phyloP scores from a whole-genome alignment of 1,284 basidiomycete species.

The Laetiporus sulphureus region DNA sequence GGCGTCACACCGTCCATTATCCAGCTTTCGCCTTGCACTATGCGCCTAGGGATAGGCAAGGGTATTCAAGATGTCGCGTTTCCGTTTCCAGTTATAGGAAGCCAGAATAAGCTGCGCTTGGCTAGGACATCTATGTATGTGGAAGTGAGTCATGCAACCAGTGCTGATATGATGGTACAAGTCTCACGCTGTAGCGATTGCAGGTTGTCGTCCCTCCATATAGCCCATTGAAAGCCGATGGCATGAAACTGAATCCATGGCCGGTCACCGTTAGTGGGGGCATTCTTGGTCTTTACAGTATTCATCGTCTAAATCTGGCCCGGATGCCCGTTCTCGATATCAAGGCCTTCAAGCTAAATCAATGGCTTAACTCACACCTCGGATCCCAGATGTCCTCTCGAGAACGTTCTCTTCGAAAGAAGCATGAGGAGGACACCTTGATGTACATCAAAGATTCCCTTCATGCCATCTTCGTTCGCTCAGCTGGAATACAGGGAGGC shows the following conservation, averaged over 20 bases:
- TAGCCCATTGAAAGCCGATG: slow-evolving; percentile 21
- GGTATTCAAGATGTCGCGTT: slow-evolving; percentile 24
- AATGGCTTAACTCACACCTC: slow-evolving; percentile 28
- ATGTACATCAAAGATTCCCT: slow-evolving; percentile 28
- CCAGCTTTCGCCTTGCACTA: slow-evolving; percentile 29
- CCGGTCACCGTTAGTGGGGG: slow-evolving; percentile 19
- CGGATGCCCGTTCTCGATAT: slow-evolving; percentile 28
- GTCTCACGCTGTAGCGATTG: too few species aligned
- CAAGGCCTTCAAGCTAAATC: slow-evolving; percentile 6
- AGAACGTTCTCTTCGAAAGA: slow-evolving; percentile 16
- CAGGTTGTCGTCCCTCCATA: slow-evolving; percentile 24
- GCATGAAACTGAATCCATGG: slow-evolving; percentile 26
- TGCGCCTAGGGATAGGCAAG: slow-evolving; percentile 24
- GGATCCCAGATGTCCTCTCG: slow-evolving; percentile 26
- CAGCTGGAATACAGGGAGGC: slow-evolving; percentile 14
- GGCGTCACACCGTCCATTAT: slow-evolving; percentile 13
- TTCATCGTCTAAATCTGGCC: slow-evolving; percentile 36
- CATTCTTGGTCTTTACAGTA: slow-evolving; percentile 27
- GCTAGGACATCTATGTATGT: slow-evolving; percentile 47
- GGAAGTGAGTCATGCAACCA: slow-evolving; percentile 32
- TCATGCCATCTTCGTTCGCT: slow-evolving; percentile 24
- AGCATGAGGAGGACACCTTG: slow-evolving; percentile 18
- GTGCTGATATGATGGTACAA: slow-evolving; percentile 15
- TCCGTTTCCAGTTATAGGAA: slow-evolving; percentile 29
- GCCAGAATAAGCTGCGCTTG: slow-evolving; percentile 31